phyloP scores from a whole-genome alignment of 2,329 filamentous ascomycete genomes.

The Hypoxylon sp. region DNA sequence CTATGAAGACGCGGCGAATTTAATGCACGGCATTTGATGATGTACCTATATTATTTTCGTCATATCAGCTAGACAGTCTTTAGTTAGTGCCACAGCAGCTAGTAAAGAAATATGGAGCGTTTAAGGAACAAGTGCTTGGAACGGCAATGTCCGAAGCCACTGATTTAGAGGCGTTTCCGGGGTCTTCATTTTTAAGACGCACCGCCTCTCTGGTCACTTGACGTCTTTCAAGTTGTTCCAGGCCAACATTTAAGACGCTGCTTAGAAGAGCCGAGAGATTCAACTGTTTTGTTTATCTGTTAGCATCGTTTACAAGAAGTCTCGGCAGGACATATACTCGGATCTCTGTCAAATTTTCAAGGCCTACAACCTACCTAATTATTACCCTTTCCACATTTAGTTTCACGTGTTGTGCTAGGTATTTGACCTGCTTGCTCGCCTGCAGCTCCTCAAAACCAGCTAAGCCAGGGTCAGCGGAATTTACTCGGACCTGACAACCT shows the following conservation, averaged over 20 bases:
- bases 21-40: conserved; percentile 28
- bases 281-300: conserved; percentile 17
- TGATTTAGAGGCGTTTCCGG: conserved; percentile 28
- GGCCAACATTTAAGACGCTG: conserved; percentile 22
- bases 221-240: conserved; percentile 32
- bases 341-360: conserved; percentile 28
- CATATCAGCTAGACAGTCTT: conserved; percentile 32
- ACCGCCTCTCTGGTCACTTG: conserved; percentile 43
- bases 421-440: conserved; percentile 19
- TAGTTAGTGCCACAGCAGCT: conserved; percentile 33
- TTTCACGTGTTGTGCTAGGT: conserved; percentile 13
- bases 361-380: conserved; percentile 8
- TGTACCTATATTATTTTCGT: conserved; percentile 34
- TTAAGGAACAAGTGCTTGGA: conserved; percentile 13
- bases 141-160: conserved; percentile 45
- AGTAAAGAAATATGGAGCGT: conserved; percentile 7
- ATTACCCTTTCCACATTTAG: background rate
- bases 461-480: conserved; percentile 32
- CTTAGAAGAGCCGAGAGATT: background rate
- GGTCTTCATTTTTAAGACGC: conserved; percentile 39
- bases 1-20: conserved; percentile 15
- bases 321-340: conserved; percentile 17
- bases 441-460: conserved; percentile 27
- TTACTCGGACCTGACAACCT: conserved; percentile 25
- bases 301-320: conserved; percentile 21